Evolutionary conservation across 2,329 filamentous ascomycete species (phyloP).

Genomic region (Talaromyces sp.): DNA sequence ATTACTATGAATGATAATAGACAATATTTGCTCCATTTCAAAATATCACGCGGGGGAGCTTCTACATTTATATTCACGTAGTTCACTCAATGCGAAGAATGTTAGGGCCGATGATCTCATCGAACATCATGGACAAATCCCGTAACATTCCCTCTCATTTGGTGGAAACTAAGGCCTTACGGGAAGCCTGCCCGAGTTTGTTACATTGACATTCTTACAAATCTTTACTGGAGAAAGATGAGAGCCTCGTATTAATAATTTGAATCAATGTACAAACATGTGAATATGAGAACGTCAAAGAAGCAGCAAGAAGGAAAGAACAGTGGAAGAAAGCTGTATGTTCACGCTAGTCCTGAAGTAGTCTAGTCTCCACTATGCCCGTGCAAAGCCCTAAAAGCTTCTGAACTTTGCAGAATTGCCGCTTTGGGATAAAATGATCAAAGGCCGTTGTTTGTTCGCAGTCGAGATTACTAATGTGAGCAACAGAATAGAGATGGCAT

Average conservation of each 20-base stretch:
- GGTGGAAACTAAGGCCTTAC: constrained; percentile 11
- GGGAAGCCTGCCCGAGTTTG: neutral
- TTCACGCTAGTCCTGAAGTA: neutral
- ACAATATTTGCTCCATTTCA: no score
- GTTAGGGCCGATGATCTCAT: constrained; percentile 3
- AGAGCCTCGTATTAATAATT: neutral
- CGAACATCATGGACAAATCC: neutral
- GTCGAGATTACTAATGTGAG: neutral
- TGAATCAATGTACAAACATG: neutral
- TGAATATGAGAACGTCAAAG: neutral
- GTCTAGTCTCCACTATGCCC: constrained; percentile 1
- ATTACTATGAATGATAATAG: no score
- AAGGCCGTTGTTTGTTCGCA: neutral
- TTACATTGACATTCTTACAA: neutral
- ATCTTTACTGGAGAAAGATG: neutral
- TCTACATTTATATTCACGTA: neutral
- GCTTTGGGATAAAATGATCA: neutral
- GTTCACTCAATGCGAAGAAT: neutral
- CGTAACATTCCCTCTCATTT: neutral
- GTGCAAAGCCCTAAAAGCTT: neutral
- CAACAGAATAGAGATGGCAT: no score
- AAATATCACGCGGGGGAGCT: no score
- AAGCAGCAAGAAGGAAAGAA: neutral
- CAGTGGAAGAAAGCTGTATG: neutral
- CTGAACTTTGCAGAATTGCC: neutral